Conservation (phyloP, 78 protist species). For the slime mould (Dictyostelium discoideum) region dicty_2.7 NC_007091.3:1218501-1219000, state of each 20-base stretch:
- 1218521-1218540: conserved; percentile 1
- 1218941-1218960: neutral
- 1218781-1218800: neutral
- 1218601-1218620: neutral
- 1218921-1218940: neutral
- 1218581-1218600: conserved; percentile 29
- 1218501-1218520: conserved; percentile 23
- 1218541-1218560: conserved; percentile 23
- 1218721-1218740: neutral
- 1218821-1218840: neutral
- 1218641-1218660: conserved; percentile 17
- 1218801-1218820: neutral
- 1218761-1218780: conserved; percentile 13
- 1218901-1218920: conserved; percentile 38
- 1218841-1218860: neutral
- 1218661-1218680: neutral
- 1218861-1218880: conserved; percentile 1
- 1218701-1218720: neutral
- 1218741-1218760: neutral
- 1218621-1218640: neutral
- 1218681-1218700: conserved; percentile 39
- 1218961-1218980: neutral
- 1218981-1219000: conserved; percentile 7
- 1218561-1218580: conserved; percentile 17
- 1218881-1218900: conserved; percentile 13